Conservation (phyloP, 2,329 filamentous ascomycete species). For the Chaetomiaceae sp. region DNA sequence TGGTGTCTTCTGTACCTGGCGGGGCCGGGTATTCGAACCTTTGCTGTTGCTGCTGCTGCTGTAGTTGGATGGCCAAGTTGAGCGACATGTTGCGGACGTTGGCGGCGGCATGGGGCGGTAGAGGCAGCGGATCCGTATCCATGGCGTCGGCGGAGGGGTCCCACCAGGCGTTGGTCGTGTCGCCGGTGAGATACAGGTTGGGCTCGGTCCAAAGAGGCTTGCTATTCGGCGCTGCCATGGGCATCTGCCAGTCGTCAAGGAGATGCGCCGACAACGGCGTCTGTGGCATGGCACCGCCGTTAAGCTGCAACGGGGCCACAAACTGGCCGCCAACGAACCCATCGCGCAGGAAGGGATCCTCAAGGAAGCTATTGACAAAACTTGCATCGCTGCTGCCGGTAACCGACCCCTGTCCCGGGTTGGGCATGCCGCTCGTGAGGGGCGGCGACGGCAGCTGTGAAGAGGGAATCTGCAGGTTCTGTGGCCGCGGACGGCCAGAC, state of each 20-base stretch:
- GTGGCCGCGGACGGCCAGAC: slow-evolving; percentile 10
- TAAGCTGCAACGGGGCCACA: slow-evolving; percentile 17
- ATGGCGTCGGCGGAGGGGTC: slow-evolving; percentile 23
- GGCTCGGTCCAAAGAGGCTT: slow-evolving; percentile 19
- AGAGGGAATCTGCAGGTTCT: slow-evolving; percentile 13
- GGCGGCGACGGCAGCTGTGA: slow-evolving; percentile 21
- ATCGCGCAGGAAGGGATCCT: slow-evolving; percentile 30
- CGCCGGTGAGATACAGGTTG: slow-evolving; percentile 16
- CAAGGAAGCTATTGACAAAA: slow-evolving; percentile 27
- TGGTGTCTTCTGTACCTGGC: slow-evolving; percentile 6
- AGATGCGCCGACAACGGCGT: slow-evolving; percentile 39
- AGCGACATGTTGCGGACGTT: slow-evolving; percentile 32
- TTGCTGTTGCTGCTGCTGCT: slow-evolving; percentile 35
- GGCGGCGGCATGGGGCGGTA: slow-evolving; percentile 1
- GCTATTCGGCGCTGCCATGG: slow-evolving; percentile 14
- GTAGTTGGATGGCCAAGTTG: slow-evolving; percentile 39
- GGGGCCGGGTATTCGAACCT: slow-evolving; percentile 14
- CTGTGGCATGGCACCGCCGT: slow-evolving; percentile 23
- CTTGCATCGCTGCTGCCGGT: neutral
- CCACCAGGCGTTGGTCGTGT: slow-evolving; percentile 32
- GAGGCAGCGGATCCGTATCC: slow-evolving; percentile 13
- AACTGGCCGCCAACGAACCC: slow-evolving; percentile 3
- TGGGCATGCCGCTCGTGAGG: slow-evolving; percentile 18
- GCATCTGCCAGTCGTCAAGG: slow-evolving; percentile 24
- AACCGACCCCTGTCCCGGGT: neutral